These are phyloP conservation scores for Colletotrichum abscissum DNA, from an alignment of 2,329 filamentous ascomycete genomes.

Conservation along the genomic window DNA sequence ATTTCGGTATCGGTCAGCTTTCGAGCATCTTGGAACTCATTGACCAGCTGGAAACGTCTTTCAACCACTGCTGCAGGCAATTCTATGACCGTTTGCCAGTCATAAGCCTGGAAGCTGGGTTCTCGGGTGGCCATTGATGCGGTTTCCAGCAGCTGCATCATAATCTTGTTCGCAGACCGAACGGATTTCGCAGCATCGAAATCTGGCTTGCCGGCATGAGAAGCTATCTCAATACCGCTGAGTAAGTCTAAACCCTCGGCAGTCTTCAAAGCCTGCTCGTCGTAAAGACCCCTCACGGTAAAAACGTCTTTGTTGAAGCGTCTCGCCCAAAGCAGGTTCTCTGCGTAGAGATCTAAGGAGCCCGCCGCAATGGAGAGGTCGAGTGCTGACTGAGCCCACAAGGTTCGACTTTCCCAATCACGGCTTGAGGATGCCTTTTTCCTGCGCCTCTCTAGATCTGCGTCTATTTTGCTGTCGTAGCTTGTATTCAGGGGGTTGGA, in stretches of 20 bases:
- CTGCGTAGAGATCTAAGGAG: constrained; percentile 38
- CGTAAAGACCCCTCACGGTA: constrained; percentile 37
- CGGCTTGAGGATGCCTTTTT: constrained; percentile 39
- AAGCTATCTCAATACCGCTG: neutral
- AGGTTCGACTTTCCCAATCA: constrained; percentile 37
- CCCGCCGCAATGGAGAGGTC: constrained; percentile 42
- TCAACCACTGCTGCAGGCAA: constrained; percentile 1
- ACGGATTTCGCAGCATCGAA: neutral
- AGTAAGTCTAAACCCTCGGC: neutral
- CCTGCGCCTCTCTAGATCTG: constrained; percentile 35
- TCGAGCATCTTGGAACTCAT: neutral
- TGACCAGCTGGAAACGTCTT: neutral
- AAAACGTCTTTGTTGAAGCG: constrained; percentile 45
- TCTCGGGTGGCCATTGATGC: constrained; percentile 11
- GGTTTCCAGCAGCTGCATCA: constrained; percentile 19
- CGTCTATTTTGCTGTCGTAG: neutral
- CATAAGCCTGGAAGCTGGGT: constrained; percentile 6
- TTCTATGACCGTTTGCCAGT: neutral
- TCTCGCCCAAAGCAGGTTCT: constrained; percentile 42
- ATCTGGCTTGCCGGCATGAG: neutral
- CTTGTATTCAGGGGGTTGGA: neutral
- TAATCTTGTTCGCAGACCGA: neutral
- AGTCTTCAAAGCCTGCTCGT: neutral
- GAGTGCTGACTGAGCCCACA: constrained; percentile 43
- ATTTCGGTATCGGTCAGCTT: neutral